Evolutionary conservation across 306 rosid genomes (phyloP).

Genomic region (Cucurbita pepo): DNA sequence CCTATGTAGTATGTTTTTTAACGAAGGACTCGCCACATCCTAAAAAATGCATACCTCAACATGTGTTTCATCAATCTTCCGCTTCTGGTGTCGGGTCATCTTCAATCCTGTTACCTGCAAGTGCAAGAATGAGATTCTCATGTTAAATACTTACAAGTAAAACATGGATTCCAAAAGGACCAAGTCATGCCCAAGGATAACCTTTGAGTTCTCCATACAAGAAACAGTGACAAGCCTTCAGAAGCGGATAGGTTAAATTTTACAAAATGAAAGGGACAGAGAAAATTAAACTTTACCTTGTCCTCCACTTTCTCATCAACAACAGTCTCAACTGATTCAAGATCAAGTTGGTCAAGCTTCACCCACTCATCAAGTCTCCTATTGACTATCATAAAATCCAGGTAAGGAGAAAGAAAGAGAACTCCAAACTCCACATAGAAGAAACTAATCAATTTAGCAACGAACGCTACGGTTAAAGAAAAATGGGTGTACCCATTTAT

Average conservation of each 20-base stretch:
- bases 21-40: neutral
- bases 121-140: neutral
- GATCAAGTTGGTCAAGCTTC: slow-evolving; percentile 95
- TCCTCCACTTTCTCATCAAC: slow-evolving; percentile 99
- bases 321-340: slow-evolving; percentile 81
- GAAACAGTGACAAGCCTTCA: neutral
- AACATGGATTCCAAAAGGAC: neutral
- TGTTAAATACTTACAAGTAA: neutral
- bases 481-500: neutral
- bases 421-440: neutral
- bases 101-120: slow-evolving; percentile 83
- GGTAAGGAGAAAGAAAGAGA: neutral
- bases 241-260: neutral
- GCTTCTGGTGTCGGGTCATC: slow-evolving; percentile 98
- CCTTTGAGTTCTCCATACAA: neutral
- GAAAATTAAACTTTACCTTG: slow-evolving; percentile 30
- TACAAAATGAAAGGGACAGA: neutral
- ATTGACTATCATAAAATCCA: slow-evolving; percentile 41
- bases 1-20: neutral
- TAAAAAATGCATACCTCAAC: slow-evolving; percentile 55
- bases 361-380: slow-evolving; percentile 99
- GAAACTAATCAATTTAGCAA: neutral
- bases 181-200: neutral
- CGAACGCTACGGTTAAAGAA: too few species aligned
- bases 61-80: slow-evolving; percentile 96